A percentile compares a stretch with the other conserved stretches of the same genome.
phyloP scores from a whole-genome alignment of 75 land plant species.

The Pinus albicaulis region DNA sequence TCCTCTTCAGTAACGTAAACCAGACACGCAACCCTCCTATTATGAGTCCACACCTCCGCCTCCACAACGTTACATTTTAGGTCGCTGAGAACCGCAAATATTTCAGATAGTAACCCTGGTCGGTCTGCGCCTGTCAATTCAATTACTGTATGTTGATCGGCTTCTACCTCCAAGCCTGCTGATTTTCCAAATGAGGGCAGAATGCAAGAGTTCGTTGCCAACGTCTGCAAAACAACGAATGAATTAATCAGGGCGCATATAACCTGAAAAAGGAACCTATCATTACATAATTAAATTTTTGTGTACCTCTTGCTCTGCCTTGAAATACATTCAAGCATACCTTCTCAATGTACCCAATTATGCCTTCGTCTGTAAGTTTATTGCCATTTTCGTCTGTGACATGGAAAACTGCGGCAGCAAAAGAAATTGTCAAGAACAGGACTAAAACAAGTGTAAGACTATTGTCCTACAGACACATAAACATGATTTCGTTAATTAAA shows the following conservation, averaged over 20 bases:
- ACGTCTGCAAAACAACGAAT: constrained; percentile 2
- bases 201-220: background rate
- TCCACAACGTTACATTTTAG: constrained; percentile 61
- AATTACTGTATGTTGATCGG: constrained; percentile 39
- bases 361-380: constrained; percentile 43
- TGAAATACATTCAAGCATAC: constrained; percentile 17
- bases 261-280: no score
- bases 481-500: no score
- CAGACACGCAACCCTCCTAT: constrained; percentile 63
- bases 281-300: background rate
- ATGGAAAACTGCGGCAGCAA: constrained; percentile 56
- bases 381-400: constrained; percentile 56
- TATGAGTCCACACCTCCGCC: constrained; percentile 86
- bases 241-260: no score
- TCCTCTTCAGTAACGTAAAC: constrained; percentile 49
- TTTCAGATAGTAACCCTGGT: constrained; percentile 82
- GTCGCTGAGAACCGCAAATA: constrained; percentile 69
- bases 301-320: background rate
- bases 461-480: no score
- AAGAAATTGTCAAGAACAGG: background rate
- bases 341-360: constrained; percentile 62
- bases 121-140: constrained; percentile 82
- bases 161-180: constrained; percentile 18
- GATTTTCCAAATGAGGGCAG: constrained; percentile 25
- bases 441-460: no score